phyloP scores from a whole-genome alignment of 306 rosid genomes.

The Medicago truncatula region MtrunA17r5.0-ANR NC_053042.1:38834001-38834500 shows the following conservation, averaged over 20 bases:
- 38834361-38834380: constrained; percentile 33
- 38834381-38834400: background rate
- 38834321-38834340: constrained; percentile 12
- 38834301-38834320: constrained; percentile 29
- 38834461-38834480: constrained; percentile 13
- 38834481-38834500: constrained; percentile 40
- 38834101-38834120: constrained; percentile 40
- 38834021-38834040: constrained; percentile 36
- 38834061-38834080: constrained; percentile 23
- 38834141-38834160: constrained; percentile 25
- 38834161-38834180: constrained; percentile 1
- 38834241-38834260: constrained; percentile 65
- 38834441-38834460: constrained; percentile 33
- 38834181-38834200: constrained; percentile 20
- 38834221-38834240: constrained; percentile 54
- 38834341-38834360: constrained; percentile 9
- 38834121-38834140: constrained; percentile 28
- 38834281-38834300: constrained; percentile 27
- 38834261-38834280: constrained; percentile 65
- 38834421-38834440: constrained; percentile 6
- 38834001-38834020: constrained; percentile 98
- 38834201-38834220: constrained; percentile 10
- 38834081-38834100: background rate
- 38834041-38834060: background rate
- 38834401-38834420: constrained; percentile 30